Percentiles rank a stretch among this genome's conserved stretches.
These are phyloP conservation scores for Tausonia pullulans DNA, from an alignment of 1,284 basidiomycete species.

Conservation along the genomic window DNA sequence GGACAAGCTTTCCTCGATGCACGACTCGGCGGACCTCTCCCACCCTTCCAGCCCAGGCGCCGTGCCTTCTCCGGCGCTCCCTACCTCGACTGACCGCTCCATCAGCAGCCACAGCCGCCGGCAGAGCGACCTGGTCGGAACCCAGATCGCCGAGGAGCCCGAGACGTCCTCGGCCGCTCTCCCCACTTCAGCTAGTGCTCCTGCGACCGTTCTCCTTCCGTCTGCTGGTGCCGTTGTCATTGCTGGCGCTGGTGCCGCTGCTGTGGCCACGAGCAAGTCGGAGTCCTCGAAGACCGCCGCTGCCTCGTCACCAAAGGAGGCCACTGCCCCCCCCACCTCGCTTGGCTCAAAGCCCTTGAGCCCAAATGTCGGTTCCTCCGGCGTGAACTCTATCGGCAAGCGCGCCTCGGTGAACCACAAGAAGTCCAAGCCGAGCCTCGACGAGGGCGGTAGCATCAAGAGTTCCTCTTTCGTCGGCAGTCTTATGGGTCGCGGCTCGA, in stretches of 20 bases:
- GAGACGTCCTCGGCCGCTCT: neutral
- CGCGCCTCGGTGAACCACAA: constrained; percentile 32
- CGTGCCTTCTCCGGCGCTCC: too few species aligned
- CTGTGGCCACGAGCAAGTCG: too few species aligned
- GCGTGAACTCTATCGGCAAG: constrained; percentile 19
- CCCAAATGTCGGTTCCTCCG: neutral
- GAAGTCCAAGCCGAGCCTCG: constrained; percentile 31
- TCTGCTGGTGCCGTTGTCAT: neutral
- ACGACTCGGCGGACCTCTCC: neutral
- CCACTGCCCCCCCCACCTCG: neutral
- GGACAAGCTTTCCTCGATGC: too few species aligned
- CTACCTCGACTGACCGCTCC: neutral
- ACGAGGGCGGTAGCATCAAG: constrained; percentile 29
- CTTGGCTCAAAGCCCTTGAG: neutral
- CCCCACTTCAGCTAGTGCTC: too few species aligned
- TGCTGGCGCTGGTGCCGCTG: too few species aligned
- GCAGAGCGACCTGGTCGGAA: neutral
- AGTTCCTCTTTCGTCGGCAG: constrained; percentile 31
- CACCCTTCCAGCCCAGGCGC: neutral
- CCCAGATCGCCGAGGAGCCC: constrained; percentile 11
- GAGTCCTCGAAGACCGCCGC: neutral
- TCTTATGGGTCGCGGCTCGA: constrained; percentile 61
- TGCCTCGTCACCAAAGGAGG: constrained; percentile 2
- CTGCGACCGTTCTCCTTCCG: neutral
- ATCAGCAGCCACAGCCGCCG: neutral